Evolutionary conservation across 352 stramenopile species (phyloP).

Genomic region (Phytophthora rubi): DNA sequence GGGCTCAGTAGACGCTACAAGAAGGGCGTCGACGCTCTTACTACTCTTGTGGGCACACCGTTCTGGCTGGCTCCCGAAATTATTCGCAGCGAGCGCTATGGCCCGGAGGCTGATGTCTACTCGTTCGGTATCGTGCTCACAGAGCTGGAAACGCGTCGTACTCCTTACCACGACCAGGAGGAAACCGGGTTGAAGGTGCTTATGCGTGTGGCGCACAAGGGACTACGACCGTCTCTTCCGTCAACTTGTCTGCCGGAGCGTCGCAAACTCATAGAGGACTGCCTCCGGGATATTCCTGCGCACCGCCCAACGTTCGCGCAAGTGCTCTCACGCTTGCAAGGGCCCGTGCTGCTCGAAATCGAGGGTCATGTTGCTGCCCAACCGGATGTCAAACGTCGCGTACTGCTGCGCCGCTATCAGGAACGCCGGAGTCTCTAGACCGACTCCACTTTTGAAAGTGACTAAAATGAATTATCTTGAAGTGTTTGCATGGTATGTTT

Average conservation of each 20-base stretch:
- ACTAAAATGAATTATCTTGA: conserved; percentile 9
- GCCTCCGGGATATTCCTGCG: conserved; percentile 59
- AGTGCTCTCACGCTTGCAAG: conserved; percentile 78
- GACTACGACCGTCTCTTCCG: conserved; percentile 76
- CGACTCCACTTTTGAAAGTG: conserved; percentile 16
- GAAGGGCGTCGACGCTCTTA: conserved; percentile 83
- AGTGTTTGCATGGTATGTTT: background rate
- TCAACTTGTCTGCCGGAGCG: conserved; percentile 60
- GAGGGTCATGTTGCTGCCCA: conserved; percentile 56
- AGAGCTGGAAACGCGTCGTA: conserved; percentile 83
- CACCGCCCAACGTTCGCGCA: conserved; percentile 78
- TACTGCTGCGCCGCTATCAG: conserved; percentile 43
- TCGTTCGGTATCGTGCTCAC: conserved; percentile 91
- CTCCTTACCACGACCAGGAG: conserved; percentile 81
- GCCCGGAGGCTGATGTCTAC: conserved; percentile 83
- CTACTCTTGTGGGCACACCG: conserved; percentile 83
- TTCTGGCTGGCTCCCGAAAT: conserved; percentile 91
- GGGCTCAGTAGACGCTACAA: conserved; percentile 84
- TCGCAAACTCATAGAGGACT: conserved; percentile 77
- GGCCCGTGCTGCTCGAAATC: conserved; percentile 79
- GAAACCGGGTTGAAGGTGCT: conserved; percentile 83
- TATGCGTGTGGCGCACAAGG: conserved; percentile 78
- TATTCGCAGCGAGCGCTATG: conserved; percentile 88
- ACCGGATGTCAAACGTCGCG: conserved; percentile 44
- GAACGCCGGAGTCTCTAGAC: conserved; percentile 43